Conservation (phyloP, 768 basidiomycete species). For the Mycena vulgaris region DNA sequence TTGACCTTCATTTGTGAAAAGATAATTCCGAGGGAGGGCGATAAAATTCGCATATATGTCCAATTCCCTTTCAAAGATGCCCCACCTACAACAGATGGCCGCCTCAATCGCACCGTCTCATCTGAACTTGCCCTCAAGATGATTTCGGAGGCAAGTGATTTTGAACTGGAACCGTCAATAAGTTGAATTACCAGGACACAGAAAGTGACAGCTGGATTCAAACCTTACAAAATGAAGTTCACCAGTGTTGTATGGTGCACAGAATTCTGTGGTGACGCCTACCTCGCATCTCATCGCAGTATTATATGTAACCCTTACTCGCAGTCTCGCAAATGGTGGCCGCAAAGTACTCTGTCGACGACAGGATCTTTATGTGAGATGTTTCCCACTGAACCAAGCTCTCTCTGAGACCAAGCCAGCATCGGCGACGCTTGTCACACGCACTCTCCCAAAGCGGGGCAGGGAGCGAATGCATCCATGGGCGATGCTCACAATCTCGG, state of each 20-base stretch:
- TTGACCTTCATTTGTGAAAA: slow-evolving; percentile 49
- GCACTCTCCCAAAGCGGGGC: slow-evolving; percentile 41
- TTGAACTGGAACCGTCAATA: not conserved
- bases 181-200: not conserved
- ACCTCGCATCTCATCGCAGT: not conserved
- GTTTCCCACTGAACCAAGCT: too few species aligned
- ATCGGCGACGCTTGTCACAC: slow-evolving; percentile 55
- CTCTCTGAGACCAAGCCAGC: too few species aligned
- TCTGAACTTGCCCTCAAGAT: not conserved
- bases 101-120: not conserved
- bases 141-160: slow-evolving; percentile 1
- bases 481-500: slow-evolving; percentile 55
- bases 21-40: slow-evolving; percentile 63
- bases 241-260: slow-evolving; percentile 49
- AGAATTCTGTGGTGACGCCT: slow-evolving; percentile 48
- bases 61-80: slow-evolving; percentile 49
- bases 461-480: slow-evolving; percentile 50
- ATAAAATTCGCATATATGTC: slow-evolving; percentile 62
- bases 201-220: slow-evolving; percentile 5
- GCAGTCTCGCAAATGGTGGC: slow-evolving; percentile 50
- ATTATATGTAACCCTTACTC: not conserved
- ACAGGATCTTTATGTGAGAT: slow-evolving; percentile 59
- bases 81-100: not conserved
- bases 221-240: slow-evolving; percentile 11
- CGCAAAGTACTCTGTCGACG: slow-evolving; percentile 48